Conservation (phyloP, 495 filamentous ascomycete species). For the Neurospora africana region DNA sequence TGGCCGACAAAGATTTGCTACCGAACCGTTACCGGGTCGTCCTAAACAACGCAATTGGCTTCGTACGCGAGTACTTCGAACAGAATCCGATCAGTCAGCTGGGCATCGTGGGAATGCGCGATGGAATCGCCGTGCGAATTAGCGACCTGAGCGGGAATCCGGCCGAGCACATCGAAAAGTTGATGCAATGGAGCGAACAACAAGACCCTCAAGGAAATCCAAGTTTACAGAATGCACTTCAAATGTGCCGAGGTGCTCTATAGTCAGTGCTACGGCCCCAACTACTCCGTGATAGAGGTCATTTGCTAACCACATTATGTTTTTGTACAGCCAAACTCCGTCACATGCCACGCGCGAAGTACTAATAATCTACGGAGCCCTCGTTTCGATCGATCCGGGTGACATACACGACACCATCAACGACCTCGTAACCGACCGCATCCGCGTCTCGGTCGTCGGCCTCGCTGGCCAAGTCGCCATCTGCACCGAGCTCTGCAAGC, state of each 20-base stretch:
- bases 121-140: conserved; percentile 76
- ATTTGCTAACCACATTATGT: background rate
- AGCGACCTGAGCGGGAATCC: conserved; percentile 89
- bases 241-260: conserved; percentile 82
- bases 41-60: conserved; percentile 74
- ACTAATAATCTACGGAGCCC: conserved; percentile 82
- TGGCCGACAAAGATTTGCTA: conserved; percentile 88
- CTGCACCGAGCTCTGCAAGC: conserved; percentile 75
- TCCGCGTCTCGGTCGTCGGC: conserved; percentile 79
- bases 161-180: conserved; percentile 68
- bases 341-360: conserved; percentile 88
- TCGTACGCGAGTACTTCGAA: conserved; percentile 91
- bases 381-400: conserved; percentile 81
- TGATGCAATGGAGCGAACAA: conserved; percentile 53
- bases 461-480: conserved; percentile 86
- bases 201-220: conserved; percentile 83
- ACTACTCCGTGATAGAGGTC: background rate
- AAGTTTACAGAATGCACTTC: conserved; percentile 86
- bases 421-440: conserved; percentile 62
- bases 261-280: conserved; percentile 44
- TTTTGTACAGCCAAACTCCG: conserved; percentile 59
- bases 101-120: conserved; percentile 79
- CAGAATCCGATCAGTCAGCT: conserved; percentile 98
- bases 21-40: conserved; percentile 76
- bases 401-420: conserved; percentile 89